These are phyloP conservation scores for Sarocladiaceae sp. DNA, from an alignment of 2,329 filamentous ascomycete genomes.

Conservation along the genomic window DNA sequence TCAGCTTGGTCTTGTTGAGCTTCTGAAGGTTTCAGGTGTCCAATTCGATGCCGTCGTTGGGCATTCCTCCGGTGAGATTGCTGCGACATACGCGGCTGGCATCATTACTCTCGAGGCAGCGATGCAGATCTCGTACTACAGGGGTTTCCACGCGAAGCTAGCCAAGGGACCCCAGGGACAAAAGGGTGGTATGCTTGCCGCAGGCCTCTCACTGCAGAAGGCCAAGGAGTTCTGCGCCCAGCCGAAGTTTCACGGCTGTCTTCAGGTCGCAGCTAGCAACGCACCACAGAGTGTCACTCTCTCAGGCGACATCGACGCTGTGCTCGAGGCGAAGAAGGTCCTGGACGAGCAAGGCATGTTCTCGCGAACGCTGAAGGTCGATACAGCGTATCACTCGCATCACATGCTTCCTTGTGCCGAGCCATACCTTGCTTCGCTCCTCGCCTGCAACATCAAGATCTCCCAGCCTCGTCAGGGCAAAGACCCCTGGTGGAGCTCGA, in stretches of 20 bases:
- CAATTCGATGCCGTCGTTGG: constrained; percentile 30
- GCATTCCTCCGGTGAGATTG: constrained; percentile 42
- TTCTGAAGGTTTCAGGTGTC: constrained; percentile 28
- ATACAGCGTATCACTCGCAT: constrained; percentile 37
- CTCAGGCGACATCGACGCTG: constrained; percentile 29
- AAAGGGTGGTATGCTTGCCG: constrained; percentile 19
- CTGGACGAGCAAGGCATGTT: constrained; percentile 26
- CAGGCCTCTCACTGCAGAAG: constrained; percentile 12
- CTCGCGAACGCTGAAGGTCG: constrained; percentile 28
- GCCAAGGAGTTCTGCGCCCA: constrained; percentile 15
- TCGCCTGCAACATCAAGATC: constrained; percentile 22
- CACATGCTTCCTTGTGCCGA: constrained; percentile 35
- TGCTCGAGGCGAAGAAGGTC: constrained; percentile 25
- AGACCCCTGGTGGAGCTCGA: constrained; percentile 19
- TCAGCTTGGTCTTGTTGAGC: constrained; percentile 35
- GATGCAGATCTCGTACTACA: constrained; percentile 19
- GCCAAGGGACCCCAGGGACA: constrained; percentile 24
- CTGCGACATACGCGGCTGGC: constrained; percentile 34
- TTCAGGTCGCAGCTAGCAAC: constrained; percentile 35
- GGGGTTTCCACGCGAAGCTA: constrained; percentile 22
- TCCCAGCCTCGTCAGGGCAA: constrained; percentile 32
- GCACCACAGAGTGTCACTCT: constrained; percentile 37
- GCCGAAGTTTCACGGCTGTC: neutral
- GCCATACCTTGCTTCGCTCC: constrained; percentile 27
- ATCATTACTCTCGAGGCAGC: constrained; percentile 30